phyloP scores from a whole-genome alignment of 2,329 filamentous ascomycete species.

The Phoma sp. region DNA sequence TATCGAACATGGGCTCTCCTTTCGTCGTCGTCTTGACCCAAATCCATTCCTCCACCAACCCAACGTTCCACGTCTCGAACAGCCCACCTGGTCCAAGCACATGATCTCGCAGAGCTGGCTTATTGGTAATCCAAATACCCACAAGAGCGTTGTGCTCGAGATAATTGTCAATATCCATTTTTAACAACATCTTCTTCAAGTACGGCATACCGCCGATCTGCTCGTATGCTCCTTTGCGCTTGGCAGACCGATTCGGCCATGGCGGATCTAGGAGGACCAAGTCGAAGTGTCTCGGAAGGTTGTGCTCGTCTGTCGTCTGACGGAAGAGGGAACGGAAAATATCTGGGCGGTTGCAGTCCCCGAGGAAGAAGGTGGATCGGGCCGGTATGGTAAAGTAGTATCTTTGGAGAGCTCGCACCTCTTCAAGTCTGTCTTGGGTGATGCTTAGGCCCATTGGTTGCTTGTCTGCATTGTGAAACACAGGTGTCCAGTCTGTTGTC shows the following conservation, averaged over 20 bases:
- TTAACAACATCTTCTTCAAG: slow-evolving; percentile 51
- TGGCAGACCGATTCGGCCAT: slow-evolving; percentile 80
- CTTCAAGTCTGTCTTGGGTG: slow-evolving; percentile 7
- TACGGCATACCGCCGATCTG: slow-evolving; percentile 53
- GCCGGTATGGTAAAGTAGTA: slow-evolving; percentile 57
- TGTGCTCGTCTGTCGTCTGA: slow-evolving; percentile 43
- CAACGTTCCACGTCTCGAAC: slow-evolving; percentile 71
- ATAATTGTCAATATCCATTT: slow-evolving; percentile 55
- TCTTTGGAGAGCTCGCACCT: slow-evolving; percentile 12
- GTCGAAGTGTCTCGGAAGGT: slow-evolving; percentile 63
- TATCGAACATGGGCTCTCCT: slow-evolving; percentile 68
- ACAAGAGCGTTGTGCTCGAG: slow-evolving; percentile 57
- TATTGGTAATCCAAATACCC: slow-evolving; percentile 81
- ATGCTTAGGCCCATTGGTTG: slow-evolving; percentile 36
- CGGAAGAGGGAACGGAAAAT: slow-evolving; percentile 49
- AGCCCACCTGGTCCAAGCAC: slow-evolving; percentile 64
- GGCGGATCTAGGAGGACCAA: slow-evolving; percentile 78
- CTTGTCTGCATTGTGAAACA: slow-evolving; percentile 39
- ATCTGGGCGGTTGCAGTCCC: slow-evolving; percentile 49
- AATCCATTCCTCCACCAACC: slow-evolving; percentile 72
- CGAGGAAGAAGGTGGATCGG: slow-evolving; percentile 57
- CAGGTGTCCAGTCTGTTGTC: slow-evolving; percentile 29
- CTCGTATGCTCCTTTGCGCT: slow-evolving; percentile 62
- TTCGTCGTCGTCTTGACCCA: slow-evolving; percentile 75
- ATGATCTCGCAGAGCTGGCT: slow-evolving; percentile 60